Conservation (phyloP, 2,329 filamentous ascomycete genomes). For the Paraconiothyrium brasiliense region DNA sequence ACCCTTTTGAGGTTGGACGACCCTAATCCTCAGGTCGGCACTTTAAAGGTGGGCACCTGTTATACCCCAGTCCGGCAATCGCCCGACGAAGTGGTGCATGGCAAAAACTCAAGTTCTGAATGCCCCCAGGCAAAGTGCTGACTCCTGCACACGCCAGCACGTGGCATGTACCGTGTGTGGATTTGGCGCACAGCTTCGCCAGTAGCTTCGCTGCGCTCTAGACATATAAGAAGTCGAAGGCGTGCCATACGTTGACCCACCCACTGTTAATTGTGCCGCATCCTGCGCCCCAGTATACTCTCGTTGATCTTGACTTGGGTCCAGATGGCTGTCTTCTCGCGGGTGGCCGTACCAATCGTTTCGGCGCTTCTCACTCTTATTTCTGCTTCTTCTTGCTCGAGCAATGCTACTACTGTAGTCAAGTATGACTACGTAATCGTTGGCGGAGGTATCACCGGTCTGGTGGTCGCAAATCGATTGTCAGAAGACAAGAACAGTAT, state of each 20-base stretch:
- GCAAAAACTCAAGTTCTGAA: neutral
- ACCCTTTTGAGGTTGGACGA: neutral
- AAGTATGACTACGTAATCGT: conserved; percentile 34
- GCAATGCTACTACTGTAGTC: conserved; percentile 12
- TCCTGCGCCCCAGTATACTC: neutral
- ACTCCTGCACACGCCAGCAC: neutral
- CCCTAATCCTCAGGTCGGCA: neutral
- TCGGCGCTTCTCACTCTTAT: conserved; percentile 24
- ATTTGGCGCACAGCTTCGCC: neutral
- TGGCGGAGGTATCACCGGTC: conserved; percentile 30
- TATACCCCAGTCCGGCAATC: neutral
- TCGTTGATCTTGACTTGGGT: conserved; percentile 4
- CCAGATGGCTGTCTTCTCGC: conserved; percentile 14
- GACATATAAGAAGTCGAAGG: neutral
- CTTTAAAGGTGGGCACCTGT: neutral
- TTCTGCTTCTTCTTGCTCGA: neutral
- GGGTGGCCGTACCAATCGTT: conserved; percentile 37
- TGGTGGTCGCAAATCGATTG: conserved; percentile 32
- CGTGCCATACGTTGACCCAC: neutral
- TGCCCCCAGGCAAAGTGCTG: neutral
- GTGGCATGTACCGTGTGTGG: neutral
- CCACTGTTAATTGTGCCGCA: neutral
- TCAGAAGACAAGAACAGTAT: conserved; percentile 28
- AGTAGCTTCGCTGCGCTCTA: neutral
- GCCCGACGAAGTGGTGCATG: neutral